Percentiles rank a stretch among this genome's conserved stretches.
These are phyloP conservation scores for Arthromyces matolae DNA, from an alignment of 768 basidiomycete genomes.

Conservation along the genomic window DNA sequence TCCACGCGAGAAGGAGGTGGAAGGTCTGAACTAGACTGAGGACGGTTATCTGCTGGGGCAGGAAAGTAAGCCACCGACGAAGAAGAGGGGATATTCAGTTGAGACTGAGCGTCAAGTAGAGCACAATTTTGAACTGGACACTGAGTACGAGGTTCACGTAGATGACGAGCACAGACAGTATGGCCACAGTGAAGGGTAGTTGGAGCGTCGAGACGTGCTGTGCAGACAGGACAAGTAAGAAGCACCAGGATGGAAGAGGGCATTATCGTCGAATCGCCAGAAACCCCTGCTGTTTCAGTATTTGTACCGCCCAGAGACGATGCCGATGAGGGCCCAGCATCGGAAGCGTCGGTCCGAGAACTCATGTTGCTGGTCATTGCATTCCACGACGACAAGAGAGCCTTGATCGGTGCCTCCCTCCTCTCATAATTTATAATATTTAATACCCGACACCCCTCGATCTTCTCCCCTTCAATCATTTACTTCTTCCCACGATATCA, in stretches of 20 bases:
- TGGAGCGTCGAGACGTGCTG: constrained; percentile 52
- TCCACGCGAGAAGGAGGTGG: constrained; percentile 32
- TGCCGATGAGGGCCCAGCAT: constrained; percentile 15
- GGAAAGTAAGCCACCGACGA: constrained; percentile 31
- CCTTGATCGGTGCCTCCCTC: not conserved
- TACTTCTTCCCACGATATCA: not conserved
- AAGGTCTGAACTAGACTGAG: constrained; percentile 1
- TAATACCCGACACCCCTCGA: not conserved
- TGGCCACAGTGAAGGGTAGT: constrained; percentile 83
- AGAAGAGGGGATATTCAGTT: constrained; percentile 39
- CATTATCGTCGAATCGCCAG: not conserved
- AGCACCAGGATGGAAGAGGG: constrained; percentile 17
- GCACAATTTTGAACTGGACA: constrained; percentile 34
- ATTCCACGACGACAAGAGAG: no score
- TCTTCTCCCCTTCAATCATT: not conserved
- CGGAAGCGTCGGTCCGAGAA: not conserved
- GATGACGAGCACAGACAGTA: constrained; percentile 65
- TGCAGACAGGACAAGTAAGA: constrained; percentile 53
- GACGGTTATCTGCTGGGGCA: constrained; percentile 22
- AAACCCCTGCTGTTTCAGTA: constrained; percentile 1
- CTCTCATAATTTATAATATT: not conserved
- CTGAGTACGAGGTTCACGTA: constrained; percentile 15
- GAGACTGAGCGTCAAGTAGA: constrained; percentile 18
- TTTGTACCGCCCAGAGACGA: no score
- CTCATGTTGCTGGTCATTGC: not conserved